Conservation (phyloP, 108 stramenopile species). For the Nannochloropsis salina region DNA sequence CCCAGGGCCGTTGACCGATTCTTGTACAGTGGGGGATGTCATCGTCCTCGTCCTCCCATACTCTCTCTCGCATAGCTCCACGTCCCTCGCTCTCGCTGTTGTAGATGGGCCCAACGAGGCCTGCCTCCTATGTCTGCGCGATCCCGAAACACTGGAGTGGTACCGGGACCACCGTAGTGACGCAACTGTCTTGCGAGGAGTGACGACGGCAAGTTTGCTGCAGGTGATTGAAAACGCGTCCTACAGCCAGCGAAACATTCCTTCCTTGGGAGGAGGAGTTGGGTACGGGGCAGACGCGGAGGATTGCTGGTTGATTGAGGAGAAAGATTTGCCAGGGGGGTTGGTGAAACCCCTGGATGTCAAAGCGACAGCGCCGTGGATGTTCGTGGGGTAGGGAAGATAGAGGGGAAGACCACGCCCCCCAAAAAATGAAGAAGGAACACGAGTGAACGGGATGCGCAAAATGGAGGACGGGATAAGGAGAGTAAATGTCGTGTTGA, state of each 20-base stretch:
- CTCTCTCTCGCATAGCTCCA: not conserved
- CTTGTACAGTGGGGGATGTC: not conserved
- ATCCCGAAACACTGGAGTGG: not conserved
- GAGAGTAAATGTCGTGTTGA: too few species aligned
- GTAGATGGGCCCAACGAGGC: not conserved
- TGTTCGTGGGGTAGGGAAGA: not conserved
- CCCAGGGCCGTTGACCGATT: not conserved
- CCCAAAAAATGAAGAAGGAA: too few species aligned
- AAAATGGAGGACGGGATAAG: too few species aligned
- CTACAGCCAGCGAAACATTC: not conserved
- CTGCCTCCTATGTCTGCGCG: not conserved
- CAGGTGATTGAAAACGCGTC: not conserved
- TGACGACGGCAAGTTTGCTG: not conserved
- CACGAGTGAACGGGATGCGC: too few species aligned
- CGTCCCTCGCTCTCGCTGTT: not conserved
- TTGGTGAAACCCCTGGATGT: not conserved
- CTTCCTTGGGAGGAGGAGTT: not conserved
- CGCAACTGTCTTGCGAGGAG: not conserved
- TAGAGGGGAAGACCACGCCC: not conserved
- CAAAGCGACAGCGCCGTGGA: not conserved
- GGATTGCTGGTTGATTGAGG: not conserved
- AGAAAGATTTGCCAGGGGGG: not conserved
- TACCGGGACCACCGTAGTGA: not conserved
- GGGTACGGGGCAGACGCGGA: not conserved
- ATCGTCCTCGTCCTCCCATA: not conserved